Conservation (phyloP, 371 early-diverging fungal species). For the Saksenaea vasiformis region DNA sequence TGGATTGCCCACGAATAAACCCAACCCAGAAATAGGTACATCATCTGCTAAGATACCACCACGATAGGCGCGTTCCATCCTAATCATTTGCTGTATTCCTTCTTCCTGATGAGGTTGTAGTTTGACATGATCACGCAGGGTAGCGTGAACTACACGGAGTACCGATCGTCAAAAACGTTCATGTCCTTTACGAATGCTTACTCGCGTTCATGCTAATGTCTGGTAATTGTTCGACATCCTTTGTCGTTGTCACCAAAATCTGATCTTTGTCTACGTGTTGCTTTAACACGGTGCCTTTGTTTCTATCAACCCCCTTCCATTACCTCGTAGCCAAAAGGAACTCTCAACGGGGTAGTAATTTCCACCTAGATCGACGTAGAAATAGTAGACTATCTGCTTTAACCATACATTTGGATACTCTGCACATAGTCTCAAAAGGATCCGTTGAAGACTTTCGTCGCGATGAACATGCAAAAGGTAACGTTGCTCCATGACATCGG, state of each 20-base stretch:
- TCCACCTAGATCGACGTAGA: conserved; percentile 47
- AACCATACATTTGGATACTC: conserved; percentile 31
- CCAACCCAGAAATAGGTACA: conserved; percentile 25
- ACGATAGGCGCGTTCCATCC: conserved; percentile 34
- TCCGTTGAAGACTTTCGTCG: conserved; percentile 22
- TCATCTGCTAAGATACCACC: conserved; percentile 51
- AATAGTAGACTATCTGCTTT: conserved; percentile 25
- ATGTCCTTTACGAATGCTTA: conserved; percentile 9
- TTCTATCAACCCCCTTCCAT: not conserved
- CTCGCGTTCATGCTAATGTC: conserved; percentile 39
- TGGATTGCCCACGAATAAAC: not conserved
- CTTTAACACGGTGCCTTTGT: not conserved
- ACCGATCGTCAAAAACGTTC: not conserved
- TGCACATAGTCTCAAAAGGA: conserved; percentile 25
- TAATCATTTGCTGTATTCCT: conserved; percentile 38
- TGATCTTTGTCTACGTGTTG: conserved; percentile 33
- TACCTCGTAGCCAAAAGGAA: conserved; percentile 41
- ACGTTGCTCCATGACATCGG: conserved; percentile 7
- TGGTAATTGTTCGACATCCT: conserved; percentile 28
- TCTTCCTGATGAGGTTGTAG: conserved; percentile 42
- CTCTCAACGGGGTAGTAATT: conserved; percentile 35
- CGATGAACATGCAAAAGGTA: conserved; percentile 31
- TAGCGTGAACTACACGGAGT: conserved; percentile 31
- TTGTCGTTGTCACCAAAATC: conserved; percentile 28
- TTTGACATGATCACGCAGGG: conserved; percentile 25